Evolutionary conservation across 2,329 filamentous ascomycete species (phyloP), one percentile per base, ranked within the genome.

Genomic region (Trichophyton equinum): DNA sequence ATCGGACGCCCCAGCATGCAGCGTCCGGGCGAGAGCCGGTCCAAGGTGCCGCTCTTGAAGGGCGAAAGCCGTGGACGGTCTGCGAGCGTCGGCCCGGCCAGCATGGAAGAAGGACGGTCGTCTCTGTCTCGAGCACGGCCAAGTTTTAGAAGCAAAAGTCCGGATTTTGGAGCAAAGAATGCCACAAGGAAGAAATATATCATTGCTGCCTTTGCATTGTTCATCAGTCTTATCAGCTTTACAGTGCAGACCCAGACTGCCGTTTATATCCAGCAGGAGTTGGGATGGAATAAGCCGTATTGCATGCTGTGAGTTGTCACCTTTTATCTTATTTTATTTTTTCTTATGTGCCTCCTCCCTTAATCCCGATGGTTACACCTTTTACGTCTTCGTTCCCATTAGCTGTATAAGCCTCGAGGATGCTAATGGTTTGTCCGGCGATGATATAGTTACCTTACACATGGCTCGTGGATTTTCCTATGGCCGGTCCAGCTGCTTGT

Each of bases 201-300:
- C 25, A 89, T 92, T 71, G 92, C 94, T 1, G 86, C 82, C 58
- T 82, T 91, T 66, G 96, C 96, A 74, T 80, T 99, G 63, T 75
- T 87, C 33, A 71, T 96, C 66, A 94, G 88, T 70, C 79, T 99
- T 69, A 77, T 95, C 62, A 87, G 88, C 70, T 99, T 99, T 72
- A 89, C 90, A 56, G 79, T 96, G 4, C 94, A 99, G 81, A 97
- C 94, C 2, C 92, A 97, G 79, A 90, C 95, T 60, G 92, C 91
- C 9, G 86, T 95, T 8, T 91, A 96, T 76, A 94, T 99, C 63
- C 92, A 97, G 77, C 86, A 92, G 72, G 85, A 94, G 63, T 76
- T 96, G 65, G 85, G 88, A 65, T 99, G 94, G 94, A 84, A 95
- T 76, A 99, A 99, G 78, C 89, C 94, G n/a, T 99, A 96, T 77